Percentiles rank a stretch among this genome's conserved stretches.
phyloP scores from a whole-genome alignment of 2,329 filamentous ascomycete genomes.

The Penicillium sp. region DNA sequence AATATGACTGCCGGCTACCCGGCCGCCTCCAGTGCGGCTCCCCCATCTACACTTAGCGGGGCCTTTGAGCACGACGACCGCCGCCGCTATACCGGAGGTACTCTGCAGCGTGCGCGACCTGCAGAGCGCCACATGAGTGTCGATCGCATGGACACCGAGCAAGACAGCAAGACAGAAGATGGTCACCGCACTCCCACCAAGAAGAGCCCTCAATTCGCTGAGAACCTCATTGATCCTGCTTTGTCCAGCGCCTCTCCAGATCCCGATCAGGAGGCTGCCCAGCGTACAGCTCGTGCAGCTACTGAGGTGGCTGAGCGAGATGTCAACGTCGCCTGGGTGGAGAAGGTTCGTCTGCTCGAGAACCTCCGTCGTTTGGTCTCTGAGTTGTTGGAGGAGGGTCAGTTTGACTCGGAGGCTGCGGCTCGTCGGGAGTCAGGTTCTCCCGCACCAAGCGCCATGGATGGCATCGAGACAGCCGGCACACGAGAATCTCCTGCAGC shows the following conservation, averaged over 20 bases:
- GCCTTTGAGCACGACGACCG: constrained; percentile 65
- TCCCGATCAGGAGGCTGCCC: constrained; percentile 34
- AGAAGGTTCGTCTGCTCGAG: constrained; percentile 68
- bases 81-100: constrained; percentile 64
- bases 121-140: constrained; percentile 38
- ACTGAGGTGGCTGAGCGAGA: constrained; percentile 45
- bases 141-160: constrained; percentile 42
- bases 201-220: constrained; percentile 35
- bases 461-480: constrained; percentile 38
- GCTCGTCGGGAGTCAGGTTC: constrained; percentile 19
- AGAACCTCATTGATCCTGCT: constrained; percentile 49
- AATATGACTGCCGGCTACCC: constrained; percentile 57
- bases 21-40: constrained; percentile 58
- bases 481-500: constrained; percentile 50
- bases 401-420: constrained; percentile 44
- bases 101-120: constrained; percentile 59
- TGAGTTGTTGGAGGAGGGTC: constrained; percentile 57
- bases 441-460: constrained; percentile 30
- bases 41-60: constrained; percentile 63
- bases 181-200: constrained; percentile 42
- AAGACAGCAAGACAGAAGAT: constrained; percentile 32
- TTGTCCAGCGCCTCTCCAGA: constrained; percentile 38
- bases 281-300: constrained; percentile 42
- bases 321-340: constrained; percentile 62
- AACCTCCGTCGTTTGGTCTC: constrained; percentile 62